Evolutionary conservation across 2,329 filamentous ascomycete genomes (phyloP), one percentile per base, ranked within the genome.

Genomic region (Lojkania enalia): DNA sequence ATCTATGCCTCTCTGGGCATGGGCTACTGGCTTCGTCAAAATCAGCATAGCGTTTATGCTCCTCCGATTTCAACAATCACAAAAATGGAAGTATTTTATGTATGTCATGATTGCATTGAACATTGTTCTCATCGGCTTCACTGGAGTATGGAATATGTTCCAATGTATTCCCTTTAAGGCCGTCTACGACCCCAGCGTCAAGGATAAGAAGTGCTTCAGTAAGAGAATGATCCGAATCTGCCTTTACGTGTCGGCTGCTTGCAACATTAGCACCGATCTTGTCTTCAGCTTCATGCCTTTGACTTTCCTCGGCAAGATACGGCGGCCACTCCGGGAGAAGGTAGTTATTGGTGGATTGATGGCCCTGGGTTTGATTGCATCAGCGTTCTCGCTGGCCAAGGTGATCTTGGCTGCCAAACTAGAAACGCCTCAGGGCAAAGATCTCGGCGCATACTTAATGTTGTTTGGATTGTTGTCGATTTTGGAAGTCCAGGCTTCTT

Each of bases 41-140:
- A 52, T 56, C 30, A 46, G 40, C 43, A 51, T 56, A 18, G 53
- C 39, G 3, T 42, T 18, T 29, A 56, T 54, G 53, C 48, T 56
- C 15, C 41, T 54, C 20, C 44, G 48, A 13, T 48, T 56, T 35
- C 48, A 49, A 21, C 51, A 48, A 25, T 23, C 27, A 1, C 32
- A 27, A 19, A 13, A 23, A 16, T 52, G 51, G 48, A 37, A 33
- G 4, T 18, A 31, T 21, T 44, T 54, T 33, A 21, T 52, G 12
- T 52, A 40, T 35, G 11, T 33, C 31, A 48, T 52, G 35, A 54
- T 56, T 32, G 42, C 15, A 7, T 35, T 52, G 9, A 49, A 52
- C 30, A 15, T 56, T 42, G 14, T 54, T 20, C 37, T 50, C 19
- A 47, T 53, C 32, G 18, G 29, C 9, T 42, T 52, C 41, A 35